Percentiles rank a stretch among this genome's conserved stretches.
phyloP scores from a whole-genome alignment of 2,329 filamentous ascomycete genomes.

The Aspergillus sp. region DNA sequence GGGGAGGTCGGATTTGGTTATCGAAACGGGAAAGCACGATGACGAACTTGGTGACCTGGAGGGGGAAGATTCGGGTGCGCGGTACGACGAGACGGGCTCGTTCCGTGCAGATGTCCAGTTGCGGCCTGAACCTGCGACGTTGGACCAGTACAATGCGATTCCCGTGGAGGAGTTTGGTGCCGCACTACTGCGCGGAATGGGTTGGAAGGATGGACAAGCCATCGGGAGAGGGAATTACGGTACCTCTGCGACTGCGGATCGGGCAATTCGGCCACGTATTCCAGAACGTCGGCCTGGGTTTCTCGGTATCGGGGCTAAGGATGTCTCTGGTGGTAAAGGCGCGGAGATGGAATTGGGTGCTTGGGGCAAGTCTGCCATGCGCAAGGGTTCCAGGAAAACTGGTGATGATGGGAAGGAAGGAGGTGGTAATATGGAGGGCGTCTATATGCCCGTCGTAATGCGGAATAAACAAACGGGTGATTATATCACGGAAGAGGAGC shows the following conservation, averaged over 20 bases:
- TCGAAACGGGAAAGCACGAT: conserved; percentile 32
- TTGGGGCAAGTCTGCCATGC: conserved; percentile 61
- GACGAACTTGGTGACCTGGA: conserved; percentile 3
- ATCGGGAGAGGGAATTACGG: conserved; percentile 49
- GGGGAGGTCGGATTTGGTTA: conserved; percentile 44
- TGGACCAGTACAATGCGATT: conserved; percentile 79
- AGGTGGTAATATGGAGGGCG: conserved; percentile 34
- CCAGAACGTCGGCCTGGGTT: conserved; percentile 67
- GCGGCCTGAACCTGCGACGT: conserved; percentile 65
- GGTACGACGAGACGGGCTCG: conserved; percentile 45
- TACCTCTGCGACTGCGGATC: conserved; percentile 33
- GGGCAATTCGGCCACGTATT: conserved; percentile 52
- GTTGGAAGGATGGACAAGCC: conserved; percentile 68
- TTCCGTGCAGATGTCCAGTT: conserved; percentile 62
- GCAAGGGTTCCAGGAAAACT: conserved; percentile 49
- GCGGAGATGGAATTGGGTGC: conserved; percentile 65
- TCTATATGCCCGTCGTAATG: conserved; percentile 56
- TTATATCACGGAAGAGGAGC: conserved; percentile 54
- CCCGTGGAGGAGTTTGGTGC: conserved; percentile 94
- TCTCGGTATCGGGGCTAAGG: conserved; percentile 81
- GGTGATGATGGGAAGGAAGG: conserved; percentile 30
- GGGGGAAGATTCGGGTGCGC: conserved; percentile 12
- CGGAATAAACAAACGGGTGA: conserved; percentile 56
- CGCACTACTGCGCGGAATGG: conserved; percentile 84
- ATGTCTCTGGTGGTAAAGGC: conserved; percentile 49